Conservation (phyloP, 768 basidiomycete species). For the Gloeopeniophorella convolvens region DNA sequence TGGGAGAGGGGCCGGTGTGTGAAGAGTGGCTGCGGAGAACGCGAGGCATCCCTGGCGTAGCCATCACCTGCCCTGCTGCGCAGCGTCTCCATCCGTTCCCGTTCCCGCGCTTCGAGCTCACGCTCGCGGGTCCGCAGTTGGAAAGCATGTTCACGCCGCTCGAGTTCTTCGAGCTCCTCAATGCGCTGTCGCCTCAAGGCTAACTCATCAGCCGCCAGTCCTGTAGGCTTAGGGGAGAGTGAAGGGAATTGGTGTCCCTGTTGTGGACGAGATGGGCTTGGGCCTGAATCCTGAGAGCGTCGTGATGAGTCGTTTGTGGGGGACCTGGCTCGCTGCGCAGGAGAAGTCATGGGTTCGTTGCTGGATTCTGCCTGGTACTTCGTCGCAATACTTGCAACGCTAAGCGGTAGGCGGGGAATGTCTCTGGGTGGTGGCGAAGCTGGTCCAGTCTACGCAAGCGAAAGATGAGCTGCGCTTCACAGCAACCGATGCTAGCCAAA, state of each 20-base stretch:
- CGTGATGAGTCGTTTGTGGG: conserved; percentile 1
- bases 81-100: conserved; percentile 29
- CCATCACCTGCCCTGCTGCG: conserved; percentile 24
- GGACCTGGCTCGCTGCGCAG: conserved; percentile 4
- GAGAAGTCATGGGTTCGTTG: background rate
- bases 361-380: conserved; percentile 36
- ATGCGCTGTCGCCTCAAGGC: conserved; percentile 35
- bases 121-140: conserved; percentile 43
- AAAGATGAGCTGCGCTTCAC: too few relatives aligned
- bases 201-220: conserved; percentile 27
- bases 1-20: conserved; percentile 11
- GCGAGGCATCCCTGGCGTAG: conserved; percentile 27
- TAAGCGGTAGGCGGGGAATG: conserved; percentile 54
- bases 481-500: too few relatives aligned
- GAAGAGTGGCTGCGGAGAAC: conserved; percentile 21
- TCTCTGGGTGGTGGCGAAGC: conserved; percentile 54
- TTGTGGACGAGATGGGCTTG: conserved; percentile 8
- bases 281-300: conserved; percentile 13
- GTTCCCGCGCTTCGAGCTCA: conserved; percentile 4
- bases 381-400: conserved; percentile 56
- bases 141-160: conserved; percentile 52
- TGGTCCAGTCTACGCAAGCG: conserved; percentile 38
- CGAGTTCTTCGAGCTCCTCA: conserved; percentile 46
- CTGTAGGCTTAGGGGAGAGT: background rate
- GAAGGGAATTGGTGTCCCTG: conserved; percentile 10